A percentile compares a stretch with the other conserved stretches of the same genome.
These are phyloP conservation scores for Guillardia theta DNA, from an alignment of 78 protist genomes.

Conservation along the genomic window DNA sequence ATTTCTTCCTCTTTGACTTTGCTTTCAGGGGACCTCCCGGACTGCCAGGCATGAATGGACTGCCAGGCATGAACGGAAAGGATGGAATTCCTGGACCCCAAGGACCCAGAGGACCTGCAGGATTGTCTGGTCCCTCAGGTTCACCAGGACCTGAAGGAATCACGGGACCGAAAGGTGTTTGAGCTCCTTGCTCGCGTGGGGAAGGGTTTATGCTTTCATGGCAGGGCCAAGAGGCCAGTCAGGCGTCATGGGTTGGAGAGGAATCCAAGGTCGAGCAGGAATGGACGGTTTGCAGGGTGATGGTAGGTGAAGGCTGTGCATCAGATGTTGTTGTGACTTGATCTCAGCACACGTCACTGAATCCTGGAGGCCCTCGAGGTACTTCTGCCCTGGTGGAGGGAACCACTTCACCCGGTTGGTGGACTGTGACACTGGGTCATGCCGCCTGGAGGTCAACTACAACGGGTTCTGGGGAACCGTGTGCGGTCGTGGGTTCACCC, in stretches of 20 bases:
- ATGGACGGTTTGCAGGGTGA: background rate
- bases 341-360: background rate
- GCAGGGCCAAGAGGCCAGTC: background rate
- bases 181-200: too few species aligned
- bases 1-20: background rate
- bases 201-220: too few species aligned
- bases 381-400: conserved; percentile 3
- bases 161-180: too few species aligned
- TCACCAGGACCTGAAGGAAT: too few species aligned
- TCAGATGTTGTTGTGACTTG: background rate
- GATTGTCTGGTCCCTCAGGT: background rate
- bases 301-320: background rate
- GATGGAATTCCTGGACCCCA: background rate
- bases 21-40: background rate
- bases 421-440: background rate
- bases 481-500: background rate
- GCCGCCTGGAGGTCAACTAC: background rate
- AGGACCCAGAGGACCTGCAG: background rate
- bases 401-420: background rate
- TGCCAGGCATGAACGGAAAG: background rate
- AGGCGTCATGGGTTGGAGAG: background rate
- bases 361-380: background rate
- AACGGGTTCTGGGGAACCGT: background rate
- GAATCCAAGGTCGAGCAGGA: background rate
- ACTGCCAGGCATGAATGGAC: background rate